Evolutionary conservation across 441 rosid species (phyloP).

Genomic region (Pelargonium australe): DNA sequence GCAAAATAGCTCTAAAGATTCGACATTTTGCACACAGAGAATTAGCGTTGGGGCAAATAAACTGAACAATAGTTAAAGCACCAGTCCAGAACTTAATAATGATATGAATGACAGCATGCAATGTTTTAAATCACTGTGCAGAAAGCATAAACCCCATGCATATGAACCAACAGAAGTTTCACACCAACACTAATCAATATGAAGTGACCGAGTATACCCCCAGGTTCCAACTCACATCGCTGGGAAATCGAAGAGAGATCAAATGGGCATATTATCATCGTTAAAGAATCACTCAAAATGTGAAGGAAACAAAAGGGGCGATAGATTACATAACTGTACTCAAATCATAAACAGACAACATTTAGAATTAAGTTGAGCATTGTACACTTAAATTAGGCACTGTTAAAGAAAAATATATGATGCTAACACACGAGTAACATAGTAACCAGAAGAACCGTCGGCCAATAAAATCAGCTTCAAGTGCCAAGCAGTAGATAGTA

Average conservation of each 20-base stretch:
- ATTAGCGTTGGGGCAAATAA: too few relatives aligned
- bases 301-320: neutral
- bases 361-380: neutral
- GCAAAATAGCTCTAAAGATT: too few relatives aligned
- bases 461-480: neutral
- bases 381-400: neutral
- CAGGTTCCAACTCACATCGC: neutral
- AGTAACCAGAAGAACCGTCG: neutral
- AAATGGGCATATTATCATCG: neutral
- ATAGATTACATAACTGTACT: neutral
- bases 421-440: neutral
- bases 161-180: constrained; percentile 3
- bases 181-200: neutral
- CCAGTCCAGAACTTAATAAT: neutral
- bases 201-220: neutral
- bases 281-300: neutral
- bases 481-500: neutral
- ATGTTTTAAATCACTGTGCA: neutral
- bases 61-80: neutral
- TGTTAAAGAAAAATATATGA: neutral
- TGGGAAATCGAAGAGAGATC: neutral
- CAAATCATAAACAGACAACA: neutral
- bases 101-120: neutral
- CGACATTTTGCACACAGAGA: too few relatives aligned
- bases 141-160: neutral